phyloP scores from a whole-genome alignment of 2,329 filamentous ascomycete genomes.

The Diaporthe aspalathi region DNA sequence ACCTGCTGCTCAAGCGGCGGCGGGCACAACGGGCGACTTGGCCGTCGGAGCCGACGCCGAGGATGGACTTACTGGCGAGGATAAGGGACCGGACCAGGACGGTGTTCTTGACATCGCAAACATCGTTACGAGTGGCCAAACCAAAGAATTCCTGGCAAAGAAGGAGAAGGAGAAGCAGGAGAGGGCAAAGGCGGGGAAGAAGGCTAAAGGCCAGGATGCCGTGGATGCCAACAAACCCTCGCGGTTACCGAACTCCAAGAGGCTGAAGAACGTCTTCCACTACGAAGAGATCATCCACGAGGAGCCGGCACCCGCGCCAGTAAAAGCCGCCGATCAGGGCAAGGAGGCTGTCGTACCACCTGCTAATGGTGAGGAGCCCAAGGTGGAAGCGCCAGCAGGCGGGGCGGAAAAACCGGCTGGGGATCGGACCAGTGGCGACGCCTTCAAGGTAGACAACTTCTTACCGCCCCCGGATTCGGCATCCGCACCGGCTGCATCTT shows the following conservation, averaged over 20 bases:
- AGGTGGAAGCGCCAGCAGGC: constrained; percentile 40
- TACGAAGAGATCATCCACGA: constrained; percentile 76
- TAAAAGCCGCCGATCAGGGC: constrained; percentile 42
- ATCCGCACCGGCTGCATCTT: constrained; percentile 41
- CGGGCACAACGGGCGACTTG: constrained; percentile 46
- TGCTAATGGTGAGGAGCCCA: constrained; percentile 37
- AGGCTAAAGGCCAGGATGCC: constrained; percentile 68
- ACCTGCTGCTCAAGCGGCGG: constrained; percentile 42
- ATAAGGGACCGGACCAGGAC: constrained; percentile 66
- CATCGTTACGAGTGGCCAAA: constrained; percentile 84
- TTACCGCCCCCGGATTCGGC: constrained; percentile 41
- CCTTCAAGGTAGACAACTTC: constrained; percentile 41
- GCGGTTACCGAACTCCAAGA: constrained; percentile 78
- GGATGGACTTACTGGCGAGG: constrained; percentile 55
- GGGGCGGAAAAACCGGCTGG: constrained; percentile 33
- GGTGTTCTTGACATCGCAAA: constrained; percentile 86
- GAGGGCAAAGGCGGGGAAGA: constrained; percentile 70
- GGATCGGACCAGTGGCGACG: constrained; percentile 26
- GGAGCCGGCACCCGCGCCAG: constrained; percentile 55
- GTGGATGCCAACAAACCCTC: constrained; percentile 65
- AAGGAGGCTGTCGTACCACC: constrained; percentile 14
- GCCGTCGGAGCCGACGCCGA: constrained; percentile 43
- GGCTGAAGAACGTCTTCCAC: constrained; percentile 75
- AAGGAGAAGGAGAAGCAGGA: constrained; percentile 84
- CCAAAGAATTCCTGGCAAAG: constrained; percentile 83